Conservation (phyloP, 1,284 basidiomycete genomes). For the Caloboletus inedulis region DNA sequence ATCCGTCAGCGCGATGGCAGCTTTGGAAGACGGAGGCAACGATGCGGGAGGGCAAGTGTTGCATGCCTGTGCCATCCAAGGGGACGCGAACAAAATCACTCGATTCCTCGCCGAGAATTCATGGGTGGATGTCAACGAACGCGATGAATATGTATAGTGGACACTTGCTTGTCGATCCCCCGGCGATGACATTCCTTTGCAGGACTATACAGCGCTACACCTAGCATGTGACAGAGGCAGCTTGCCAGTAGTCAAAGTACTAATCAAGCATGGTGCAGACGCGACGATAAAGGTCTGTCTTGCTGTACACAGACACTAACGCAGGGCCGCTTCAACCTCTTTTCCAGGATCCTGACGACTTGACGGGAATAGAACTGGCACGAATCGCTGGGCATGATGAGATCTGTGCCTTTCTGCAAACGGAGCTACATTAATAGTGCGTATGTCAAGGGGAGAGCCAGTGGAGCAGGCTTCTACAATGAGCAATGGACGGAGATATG, state of each 20-base stretch:
- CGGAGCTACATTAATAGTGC: constrained; percentile 16
- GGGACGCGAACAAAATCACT: constrained; percentile 48
- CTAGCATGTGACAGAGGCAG: constrained; percentile 82
- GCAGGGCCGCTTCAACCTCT: constrained; percentile 3
- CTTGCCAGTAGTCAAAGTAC: constrained; percentile 48
- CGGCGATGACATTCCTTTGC: constrained; percentile 10
- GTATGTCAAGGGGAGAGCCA: constrained; percentile 3
- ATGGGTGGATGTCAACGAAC: constrained; percentile 40
- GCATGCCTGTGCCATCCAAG: constrained; percentile 64
- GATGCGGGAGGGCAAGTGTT: constrained; percentile 40
- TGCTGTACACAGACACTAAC: background rate
- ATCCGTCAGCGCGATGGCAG: constrained; percentile 59
- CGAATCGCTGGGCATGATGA: constrained; percentile 61
- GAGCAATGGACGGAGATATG: constrained; percentile 5
- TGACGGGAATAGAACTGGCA: constrained; percentile 66
- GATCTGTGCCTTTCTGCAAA: constrained; percentile 50
- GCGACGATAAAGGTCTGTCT: constrained; percentile 51
- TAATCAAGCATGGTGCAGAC: constrained; percentile 71
- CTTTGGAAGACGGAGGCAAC: constrained; percentile 33
- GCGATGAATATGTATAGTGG: constrained; percentile 62
- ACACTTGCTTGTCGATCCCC: background rate
- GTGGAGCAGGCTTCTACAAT: constrained; percentile 7
- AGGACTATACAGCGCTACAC: constrained; percentile 87
- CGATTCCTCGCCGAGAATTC: constrained; percentile 44
- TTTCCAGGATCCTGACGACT: constrained; percentile 66